Conservation (phyloP, 306 rosid species). For the Glycine latifolia region DNA sequence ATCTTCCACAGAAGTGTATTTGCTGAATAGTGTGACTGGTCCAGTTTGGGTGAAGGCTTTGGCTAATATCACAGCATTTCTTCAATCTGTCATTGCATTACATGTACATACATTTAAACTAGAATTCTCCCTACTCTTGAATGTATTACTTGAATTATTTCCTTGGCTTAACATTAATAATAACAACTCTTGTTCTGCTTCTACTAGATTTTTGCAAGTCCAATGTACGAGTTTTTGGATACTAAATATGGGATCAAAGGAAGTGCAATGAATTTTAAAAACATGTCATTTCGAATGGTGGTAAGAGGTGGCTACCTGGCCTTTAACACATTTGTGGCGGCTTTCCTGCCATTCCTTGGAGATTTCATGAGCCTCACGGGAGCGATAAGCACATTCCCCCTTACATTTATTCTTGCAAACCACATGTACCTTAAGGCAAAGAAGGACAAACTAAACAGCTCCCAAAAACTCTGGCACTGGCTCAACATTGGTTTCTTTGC, state of each 20-base stretch:
- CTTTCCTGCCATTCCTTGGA: conserved; percentile 93
- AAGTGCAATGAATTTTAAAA: conserved; percentile 59
- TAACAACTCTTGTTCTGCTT: conserved; percentile 22
- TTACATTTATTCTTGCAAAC: conserved; percentile 92
- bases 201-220: conserved; percentile 90
- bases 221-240: conserved; percentile 89
- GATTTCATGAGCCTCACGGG: conserved; percentile 99
- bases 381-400: conserved; percentile 92
- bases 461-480: conserved; percentile 86
- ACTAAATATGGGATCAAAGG: conserved; percentile 80
- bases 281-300: conserved; percentile 63
- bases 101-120: conserved; percentile 67
- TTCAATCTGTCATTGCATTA: conserved; percentile 84
- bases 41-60: conserved; percentile 78
- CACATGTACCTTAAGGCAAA: conserved; percentile 89
- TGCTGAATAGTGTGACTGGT: conserved; percentile 77
- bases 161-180: conserved; percentile 3
- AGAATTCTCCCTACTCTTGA: not conserved
- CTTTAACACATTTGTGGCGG: conserved; percentile 72
- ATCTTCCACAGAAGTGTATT: conserved; percentile 66
- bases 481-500: conserved; percentile 74
- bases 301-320: conserved; percentile 90
- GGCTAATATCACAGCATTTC: conserved; percentile 80
- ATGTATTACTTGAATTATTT: conserved; percentile 2
- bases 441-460: conserved; percentile 57